Percentiles rank a stretch among this genome's conserved stretches.
Conservation (phyloP, 2,329 filamentous ascomycete genomes). For the Amauroascus verrucosus region DNA sequence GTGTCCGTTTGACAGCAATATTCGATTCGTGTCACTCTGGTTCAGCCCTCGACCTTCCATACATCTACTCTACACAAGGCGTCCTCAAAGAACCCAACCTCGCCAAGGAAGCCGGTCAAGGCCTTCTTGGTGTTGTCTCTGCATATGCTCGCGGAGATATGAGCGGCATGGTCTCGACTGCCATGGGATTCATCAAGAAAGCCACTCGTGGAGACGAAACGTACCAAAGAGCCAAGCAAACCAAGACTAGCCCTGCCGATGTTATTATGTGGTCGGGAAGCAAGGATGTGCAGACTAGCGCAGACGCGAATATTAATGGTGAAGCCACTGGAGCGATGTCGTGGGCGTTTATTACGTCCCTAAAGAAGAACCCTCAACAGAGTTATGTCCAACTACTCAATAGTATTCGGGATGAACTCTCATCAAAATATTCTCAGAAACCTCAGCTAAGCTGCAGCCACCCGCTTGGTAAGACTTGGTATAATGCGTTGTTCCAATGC, state of each 20-base stretch:
- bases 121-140: slow-evolving; percentile 55
- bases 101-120: slow-evolving; percentile 57
- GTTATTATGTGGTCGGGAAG: slow-evolving; percentile 97
- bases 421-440: slow-evolving; percentile 83
- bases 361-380: slow-evolving; percentile 89
- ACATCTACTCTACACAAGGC: slow-evolving; percentile 57
- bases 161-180: slow-evolving; percentile 64
- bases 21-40: slow-evolving; percentile 61
- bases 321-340: slow-evolving; percentile 97
- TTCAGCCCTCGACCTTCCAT: slow-evolving; percentile 55
- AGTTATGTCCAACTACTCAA: slow-evolving; percentile 94
- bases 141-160: slow-evolving; percentile 79
- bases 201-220: slow-evolving; percentile 69
- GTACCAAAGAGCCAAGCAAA: slow-evolving; percentile 69
- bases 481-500: slow-evolving; percentile 15
- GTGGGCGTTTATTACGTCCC: slow-evolving; percentile 83
- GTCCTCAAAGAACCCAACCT: slow-evolving; percentile 60
- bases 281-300: slow-evolving; percentile 90
- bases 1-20: slow-evolving; percentile 65
- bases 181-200: slow-evolving; percentile 81
- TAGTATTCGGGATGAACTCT: slow-evolving; percentile 81
- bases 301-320: slow-evolving; percentile 77
- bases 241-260: slow-evolving; percentile 88
- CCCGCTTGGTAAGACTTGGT: slow-evolving; percentile 62
- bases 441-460: slow-evolving; percentile 95